Conservation (phyloP, 2,329 filamentous ascomycete species). For the Arthrobotrys pseudoclavata region DNA sequence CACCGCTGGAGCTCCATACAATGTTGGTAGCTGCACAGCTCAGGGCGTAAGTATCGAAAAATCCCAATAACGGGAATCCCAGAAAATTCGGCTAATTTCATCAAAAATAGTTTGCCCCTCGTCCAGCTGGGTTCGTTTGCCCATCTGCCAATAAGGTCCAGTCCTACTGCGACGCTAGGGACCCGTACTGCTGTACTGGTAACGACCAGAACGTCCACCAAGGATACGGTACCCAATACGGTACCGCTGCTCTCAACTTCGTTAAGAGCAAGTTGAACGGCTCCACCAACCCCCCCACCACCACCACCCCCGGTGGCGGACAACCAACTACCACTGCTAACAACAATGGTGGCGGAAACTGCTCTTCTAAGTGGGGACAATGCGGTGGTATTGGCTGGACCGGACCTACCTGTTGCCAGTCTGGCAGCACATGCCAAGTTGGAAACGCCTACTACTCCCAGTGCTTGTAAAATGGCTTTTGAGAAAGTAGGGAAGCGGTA, state of each 20-base stretch:
- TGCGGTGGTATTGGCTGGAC: conserved; percentile 66
- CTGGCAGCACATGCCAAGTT: conserved; percentile 65
- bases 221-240: conserved; percentile 73
- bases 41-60: conserved; percentile 70
- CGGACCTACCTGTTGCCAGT: conserved; percentile 65
- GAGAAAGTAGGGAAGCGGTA: background rate
- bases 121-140: conserved; percentile 71
- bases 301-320: conserved; percentile 34
- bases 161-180: conserved; percentile 73
- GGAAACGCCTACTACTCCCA: conserved; percentile 66
- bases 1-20: conserved; percentile 71
- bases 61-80: conserved; percentile 66
- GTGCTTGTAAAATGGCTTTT: conserved; percentile 63
- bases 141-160: conserved; percentile 71
- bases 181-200: conserved; percentile 76
- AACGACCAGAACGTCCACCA: conserved; percentile 72
- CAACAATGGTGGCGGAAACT: conserved; percentile 24
- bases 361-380: conserved; percentile 64
- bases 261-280: conserved; percentile 71
- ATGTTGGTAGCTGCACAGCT: conserved; percentile 74
- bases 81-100: conserved; percentile 65
- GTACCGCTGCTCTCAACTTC: conserved; percentile 72
- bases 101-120: conserved; percentile 69
- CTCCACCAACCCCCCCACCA: conserved; percentile 22
- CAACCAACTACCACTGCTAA: conserved; percentile 20